These are phyloP conservation scores for Ceratobasidium sp. DNA, from an alignment of 1,284 basidiomycete genomes.

Conservation along the genomic window DNA sequence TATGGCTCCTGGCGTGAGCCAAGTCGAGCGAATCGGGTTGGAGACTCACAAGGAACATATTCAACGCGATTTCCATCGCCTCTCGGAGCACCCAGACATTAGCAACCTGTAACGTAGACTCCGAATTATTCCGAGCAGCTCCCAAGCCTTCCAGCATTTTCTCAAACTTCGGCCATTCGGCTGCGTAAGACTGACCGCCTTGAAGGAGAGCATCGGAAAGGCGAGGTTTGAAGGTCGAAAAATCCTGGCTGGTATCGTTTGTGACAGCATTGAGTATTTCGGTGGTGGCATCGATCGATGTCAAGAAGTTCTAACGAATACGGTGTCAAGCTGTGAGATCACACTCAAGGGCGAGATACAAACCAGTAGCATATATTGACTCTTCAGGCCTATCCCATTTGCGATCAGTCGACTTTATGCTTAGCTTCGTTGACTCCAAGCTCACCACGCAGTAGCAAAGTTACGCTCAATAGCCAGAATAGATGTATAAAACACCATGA, in stretches of 20 bases:
- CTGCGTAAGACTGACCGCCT: no score
- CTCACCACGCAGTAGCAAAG: conserved; percentile 21
- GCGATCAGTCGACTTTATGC: not conserved
- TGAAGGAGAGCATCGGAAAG: no score
- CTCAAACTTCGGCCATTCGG: no score
- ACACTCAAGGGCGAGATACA: not conserved
- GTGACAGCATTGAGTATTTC: no score
- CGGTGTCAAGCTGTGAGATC: no score
- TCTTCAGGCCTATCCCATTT: conserved; percentile 17
- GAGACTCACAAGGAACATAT: not conserved
- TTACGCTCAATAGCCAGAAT: conserved; percentile 27
- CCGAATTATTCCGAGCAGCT: no score
- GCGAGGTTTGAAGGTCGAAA: no score
- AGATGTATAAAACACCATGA: conserved; percentile 19
- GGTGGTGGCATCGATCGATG: not conserved
- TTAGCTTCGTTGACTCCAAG: no score
- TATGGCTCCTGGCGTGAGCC: not conserved
- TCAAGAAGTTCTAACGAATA: not conserved
- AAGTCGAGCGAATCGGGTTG: no score
- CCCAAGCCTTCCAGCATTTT: no score
- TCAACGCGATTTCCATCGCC: not conserved
- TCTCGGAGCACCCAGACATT: not conserved
- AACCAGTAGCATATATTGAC: conserved; percentile 13
- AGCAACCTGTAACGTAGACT: no score
- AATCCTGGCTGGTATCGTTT: no score